Percentiles rank a stretch among this genome's conserved stretches.
These are phyloP conservation scores for Stylonectria norvegica DNA, from an alignment of 2,329 filamentous ascomycete genomes.

Conservation along the genomic window DNA sequence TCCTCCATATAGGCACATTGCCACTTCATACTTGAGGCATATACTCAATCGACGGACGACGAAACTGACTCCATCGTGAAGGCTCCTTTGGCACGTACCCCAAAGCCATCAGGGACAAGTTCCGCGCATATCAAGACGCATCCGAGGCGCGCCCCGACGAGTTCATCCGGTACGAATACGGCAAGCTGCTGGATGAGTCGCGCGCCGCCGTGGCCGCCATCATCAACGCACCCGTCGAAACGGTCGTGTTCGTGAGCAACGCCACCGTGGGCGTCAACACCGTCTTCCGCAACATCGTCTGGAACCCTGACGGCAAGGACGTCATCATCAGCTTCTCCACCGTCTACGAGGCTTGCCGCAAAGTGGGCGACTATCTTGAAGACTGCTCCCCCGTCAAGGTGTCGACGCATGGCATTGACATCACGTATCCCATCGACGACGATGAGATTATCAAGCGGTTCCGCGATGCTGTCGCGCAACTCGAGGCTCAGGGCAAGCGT, in stretches of 20 bases:
- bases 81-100: conserved; percentile 82
- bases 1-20: not conserved
- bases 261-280: conserved; percentile 77
- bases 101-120: conserved; percentile 52
- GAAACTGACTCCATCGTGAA: too few species aligned
- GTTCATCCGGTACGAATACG: conserved; percentile 70
- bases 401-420: conserved; percentile 50
- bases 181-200: conserved; percentile 61
- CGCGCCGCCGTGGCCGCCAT: conserved; percentile 63
- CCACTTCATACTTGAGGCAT: not conserved
- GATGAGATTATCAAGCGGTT: conserved; percentile 62
- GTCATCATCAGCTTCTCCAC: conserved; percentile 76
- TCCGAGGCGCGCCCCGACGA: conserved; percentile 68
- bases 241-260: conserved; percentile 76
- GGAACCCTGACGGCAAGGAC: conserved; percentile 67
- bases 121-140: conserved; percentile 62
- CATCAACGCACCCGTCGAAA: conserved; percentile 62
- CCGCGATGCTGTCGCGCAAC: conserved; percentile 50
- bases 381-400: conserved; percentile 57
- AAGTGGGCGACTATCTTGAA: conserved; percentile 65
- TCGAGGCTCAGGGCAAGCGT: conserved; percentile 54
- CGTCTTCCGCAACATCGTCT: conserved; percentile 71
- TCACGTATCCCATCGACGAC: conserved; percentile 69
- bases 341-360: conserved; percentile 75
- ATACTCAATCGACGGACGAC: not conserved